Conservation (phyloP, 2,329 filamentous ascomycete genomes). For the Hypoxylon sp. region DNA sequence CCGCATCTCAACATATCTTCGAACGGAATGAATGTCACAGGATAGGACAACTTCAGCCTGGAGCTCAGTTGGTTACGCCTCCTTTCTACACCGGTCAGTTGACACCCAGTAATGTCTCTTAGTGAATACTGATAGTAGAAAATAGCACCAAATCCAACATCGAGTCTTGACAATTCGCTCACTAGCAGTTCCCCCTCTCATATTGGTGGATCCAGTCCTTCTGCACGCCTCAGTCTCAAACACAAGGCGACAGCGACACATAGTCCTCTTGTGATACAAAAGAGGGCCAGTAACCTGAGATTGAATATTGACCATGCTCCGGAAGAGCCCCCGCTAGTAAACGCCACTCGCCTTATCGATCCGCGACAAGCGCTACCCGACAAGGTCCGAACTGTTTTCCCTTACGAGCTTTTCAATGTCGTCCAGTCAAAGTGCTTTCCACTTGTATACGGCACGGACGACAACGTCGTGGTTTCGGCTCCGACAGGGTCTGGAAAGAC, state of each 20-base stretch:
- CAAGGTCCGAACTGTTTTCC: slow-evolving; percentile 77
- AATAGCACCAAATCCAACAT: slow-evolving; percentile 40
- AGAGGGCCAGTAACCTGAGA: slow-evolving; percentile 45
- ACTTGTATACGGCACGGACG: slow-evolving; percentile 73
- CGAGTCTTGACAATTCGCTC: slow-evolving; percentile 36
- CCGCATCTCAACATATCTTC: slow-evolving; percentile 35
- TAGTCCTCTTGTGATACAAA: slow-evolving; percentile 36
- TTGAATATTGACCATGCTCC: slow-evolving; percentile 50
- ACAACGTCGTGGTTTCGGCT: slow-evolving; percentile 85
- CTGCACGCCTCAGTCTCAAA: slow-evolving; percentile 46
- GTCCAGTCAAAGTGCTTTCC: slow-evolving; percentile 85
- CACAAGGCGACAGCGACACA: slow-evolving; percentile 36
- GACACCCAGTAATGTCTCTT: neutral
- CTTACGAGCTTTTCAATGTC: slow-evolving; percentile 83
- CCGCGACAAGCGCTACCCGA: slow-evolving; percentile 73
- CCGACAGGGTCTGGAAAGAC: slow-evolving; percentile 92
- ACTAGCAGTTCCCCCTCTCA: slow-evolving; percentile 49
- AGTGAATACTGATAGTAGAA: slow-evolving; percentile 32
- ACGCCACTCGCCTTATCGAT: slow-evolving; percentile 59
- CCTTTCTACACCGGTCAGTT: slow-evolving; percentile 46
- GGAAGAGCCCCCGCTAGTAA: slow-evolving; percentile 55
- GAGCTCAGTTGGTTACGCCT: slow-evolving; percentile 44
- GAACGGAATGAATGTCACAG: slow-evolving; percentile 37
- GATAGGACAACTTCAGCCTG: slow-evolving; percentile 41
- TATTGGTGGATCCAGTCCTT: slow-evolving; percentile 51